Evolutionary conservation across 2,329 filamentous ascomycete genomes (phyloP), one percentile per base, ranked within the genome.

Genomic region (Bipolaris oryzae): DNA sequence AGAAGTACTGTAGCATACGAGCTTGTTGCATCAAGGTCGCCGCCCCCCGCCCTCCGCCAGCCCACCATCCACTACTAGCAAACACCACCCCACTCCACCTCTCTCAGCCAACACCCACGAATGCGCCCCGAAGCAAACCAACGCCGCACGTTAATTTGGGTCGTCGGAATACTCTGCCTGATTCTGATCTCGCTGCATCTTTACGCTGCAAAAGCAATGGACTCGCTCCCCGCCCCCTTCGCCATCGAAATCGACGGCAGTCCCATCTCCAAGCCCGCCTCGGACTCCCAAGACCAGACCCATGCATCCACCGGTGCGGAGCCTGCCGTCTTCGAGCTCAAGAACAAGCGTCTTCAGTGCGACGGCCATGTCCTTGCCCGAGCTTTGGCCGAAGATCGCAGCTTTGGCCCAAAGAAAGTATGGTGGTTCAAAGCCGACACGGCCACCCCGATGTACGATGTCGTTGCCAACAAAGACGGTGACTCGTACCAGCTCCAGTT

Each of bases 401-500:
- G 63, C 54, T 53, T 63, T 25, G 28, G 38, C 9, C 66, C 66
- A n/a, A 69, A 69, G 54, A 48, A 48, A 31, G 63, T 69, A 16
- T 61, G 35, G 16, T 69, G 66, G 66, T 69, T 62, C 63, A 67
- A 67, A 49, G 52, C 47, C 3, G 62, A 65, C 10, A 60, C 46
- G 10, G 50, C 56, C 15, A 45, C 43, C 15, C 53, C 37, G 6
- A 53, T 64, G 4, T 50, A 60, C n/a, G 57, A 62, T 34, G 66
- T 68, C n/a, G 61, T 52, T 34, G 64, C 62, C 21, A 51, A 53
- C 13, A 44, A 62, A 42, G 53, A 67, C 4, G 65, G 58, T 33
- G 55, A 54, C 3, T 42, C 50, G 6, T 68, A 64, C 44, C 41
- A 55, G 21, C 38, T 68, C 39, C 55, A 52, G 20, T 68, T 68